Evolutionary conservation across 257 asterid genomes (phyloP).

Genomic region (Thymus quinquecostatus): DNA sequence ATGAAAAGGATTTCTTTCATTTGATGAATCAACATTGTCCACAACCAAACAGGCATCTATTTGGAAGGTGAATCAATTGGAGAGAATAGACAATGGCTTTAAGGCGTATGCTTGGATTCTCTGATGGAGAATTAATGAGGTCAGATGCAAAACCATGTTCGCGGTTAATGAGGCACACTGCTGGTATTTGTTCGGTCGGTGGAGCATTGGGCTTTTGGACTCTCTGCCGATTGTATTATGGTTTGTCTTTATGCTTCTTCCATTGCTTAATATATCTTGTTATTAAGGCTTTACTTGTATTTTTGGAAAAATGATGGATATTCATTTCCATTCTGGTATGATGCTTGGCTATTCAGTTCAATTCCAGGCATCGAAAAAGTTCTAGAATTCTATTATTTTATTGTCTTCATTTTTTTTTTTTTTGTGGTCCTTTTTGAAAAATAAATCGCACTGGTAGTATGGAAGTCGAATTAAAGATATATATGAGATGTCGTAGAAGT

Average conservation of each 20-base stretch:
- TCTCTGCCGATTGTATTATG: conserved; percentile 88
- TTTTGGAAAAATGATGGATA: not conserved
- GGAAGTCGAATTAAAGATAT: not conserved
- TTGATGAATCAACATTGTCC: not conserved
- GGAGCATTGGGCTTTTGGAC: conserved; percentile 90
- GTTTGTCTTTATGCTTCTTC: conserved; percentile 39
- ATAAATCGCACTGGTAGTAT: too few relatives aligned
- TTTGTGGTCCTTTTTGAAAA: too few relatives aligned
- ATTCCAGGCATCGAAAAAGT: not conserved
- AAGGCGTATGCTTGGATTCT: conserved; percentile 80
- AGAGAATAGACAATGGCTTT: conserved; percentile 57
- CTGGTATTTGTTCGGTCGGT: conserved; percentile 79
- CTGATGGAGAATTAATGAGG: conserved; percentile 87
- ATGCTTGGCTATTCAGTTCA: conserved; percentile 5
- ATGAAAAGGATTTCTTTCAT: conserved; percentile 12
- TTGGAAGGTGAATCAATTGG: not conserved
- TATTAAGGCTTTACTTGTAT: not conserved
- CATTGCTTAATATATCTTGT: conserved; percentile 5
- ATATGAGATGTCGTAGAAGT: not conserved
- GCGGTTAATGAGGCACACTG: conserved; percentile 83
- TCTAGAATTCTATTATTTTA: not conserved
- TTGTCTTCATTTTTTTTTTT: not conserved
- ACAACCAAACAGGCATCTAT: conserved; percentile 2
- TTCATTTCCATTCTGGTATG: not conserved
- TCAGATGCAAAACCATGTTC: conserved; percentile 88